Percentiles rank a stretch among this genome's conserved stretches.
Evolutionary conservation across 2,329 filamentous ascomycete species (phyloP).

Genomic region (Aspergillus vadensis): DNA sequence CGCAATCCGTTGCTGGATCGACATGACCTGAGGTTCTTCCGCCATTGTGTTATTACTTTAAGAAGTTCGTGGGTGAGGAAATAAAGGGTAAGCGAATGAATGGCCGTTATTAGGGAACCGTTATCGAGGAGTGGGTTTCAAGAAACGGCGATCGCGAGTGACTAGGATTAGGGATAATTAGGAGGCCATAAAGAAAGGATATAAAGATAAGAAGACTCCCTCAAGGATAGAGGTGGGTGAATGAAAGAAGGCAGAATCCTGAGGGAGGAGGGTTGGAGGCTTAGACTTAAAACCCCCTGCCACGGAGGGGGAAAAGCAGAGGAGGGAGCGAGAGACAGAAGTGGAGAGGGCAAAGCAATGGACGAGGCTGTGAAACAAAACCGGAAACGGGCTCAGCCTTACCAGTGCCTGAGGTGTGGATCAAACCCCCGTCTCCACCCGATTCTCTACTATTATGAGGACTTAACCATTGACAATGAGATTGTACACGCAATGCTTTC

Average conservation of each 20-base stretch:
- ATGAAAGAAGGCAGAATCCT: background rate
- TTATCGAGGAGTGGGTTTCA: background rate
- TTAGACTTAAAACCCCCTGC: background rate
- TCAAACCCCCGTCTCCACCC: background rate
- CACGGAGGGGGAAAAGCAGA: background rate
- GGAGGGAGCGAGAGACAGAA: background rate
- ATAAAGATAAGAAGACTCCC: background rate
- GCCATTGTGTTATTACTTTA: constrained; percentile 33
- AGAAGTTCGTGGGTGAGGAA: background rate
- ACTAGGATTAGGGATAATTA: background rate
- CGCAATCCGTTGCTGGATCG: constrained; percentile 50
- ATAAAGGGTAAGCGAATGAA: background rate
- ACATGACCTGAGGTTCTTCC: constrained; percentile 46
- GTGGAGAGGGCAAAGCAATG: too few relatives aligned
- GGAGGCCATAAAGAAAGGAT: background rate
- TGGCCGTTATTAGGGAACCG: background rate
- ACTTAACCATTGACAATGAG: background rate
- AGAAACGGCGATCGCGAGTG: background rate
- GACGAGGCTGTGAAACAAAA: background rate
- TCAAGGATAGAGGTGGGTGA: background rate
- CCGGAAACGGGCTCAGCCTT: background rate
- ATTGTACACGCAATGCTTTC: background rate
- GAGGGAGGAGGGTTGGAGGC: background rate
- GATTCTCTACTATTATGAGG: too few relatives aligned
- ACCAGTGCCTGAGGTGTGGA: background rate